phyloP scores from a whole-genome alignment of 2,329 filamentous ascomycete genomes.

The Calonectria hongkongensis region DNA sequence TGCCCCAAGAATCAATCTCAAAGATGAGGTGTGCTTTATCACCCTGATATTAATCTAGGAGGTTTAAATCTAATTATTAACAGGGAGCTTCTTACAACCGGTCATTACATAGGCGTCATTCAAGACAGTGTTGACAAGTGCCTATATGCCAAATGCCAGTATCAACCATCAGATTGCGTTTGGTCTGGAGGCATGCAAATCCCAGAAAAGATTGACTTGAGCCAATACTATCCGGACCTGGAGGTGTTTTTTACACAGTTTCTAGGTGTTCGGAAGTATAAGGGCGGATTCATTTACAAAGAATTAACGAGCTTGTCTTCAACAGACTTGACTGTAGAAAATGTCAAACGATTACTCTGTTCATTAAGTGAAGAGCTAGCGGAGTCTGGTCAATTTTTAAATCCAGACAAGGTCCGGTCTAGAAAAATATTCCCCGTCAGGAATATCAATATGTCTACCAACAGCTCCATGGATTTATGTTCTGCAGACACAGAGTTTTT shows the following conservation, averaged over 20 bases:
- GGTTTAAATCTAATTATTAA: neutral
- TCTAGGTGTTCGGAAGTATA: conserved; percentile 40
- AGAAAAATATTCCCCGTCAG: conserved; percentile 43
- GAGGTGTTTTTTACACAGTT: conserved; percentile 48
- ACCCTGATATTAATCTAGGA: neutral
- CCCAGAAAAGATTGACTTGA: conserved; percentile 45
- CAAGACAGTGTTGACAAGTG: neutral
- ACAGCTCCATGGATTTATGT: conserved; percentile 38
- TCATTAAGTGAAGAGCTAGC: conserved; percentile 45
- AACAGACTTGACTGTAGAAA: neutral
- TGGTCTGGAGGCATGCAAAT: conserved; percentile 49
- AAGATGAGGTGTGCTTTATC: neutral
- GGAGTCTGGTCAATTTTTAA: conserved; percentile 46
- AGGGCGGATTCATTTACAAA: conserved; percentile 42
- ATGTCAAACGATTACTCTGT: conserved; percentile 35
- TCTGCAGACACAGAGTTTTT: conserved; percentile 47
- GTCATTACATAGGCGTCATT: conserved; percentile 35
- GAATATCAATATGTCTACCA: neutral
- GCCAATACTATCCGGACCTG: conserved; percentile 44
- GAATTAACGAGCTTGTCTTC: conserved; percentile 37
- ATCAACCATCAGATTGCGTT: conserved; percentile 43
- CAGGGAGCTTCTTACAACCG: conserved; percentile 31
- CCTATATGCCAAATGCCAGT: conserved; percentile 35
- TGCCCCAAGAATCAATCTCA: neutral
- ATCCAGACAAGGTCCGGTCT: conserved; percentile 38